Evolutionary conservation across 768 basidiomycete genomes (phyloP).

Genomic region (Auricularia auricula-judae): DNA sequence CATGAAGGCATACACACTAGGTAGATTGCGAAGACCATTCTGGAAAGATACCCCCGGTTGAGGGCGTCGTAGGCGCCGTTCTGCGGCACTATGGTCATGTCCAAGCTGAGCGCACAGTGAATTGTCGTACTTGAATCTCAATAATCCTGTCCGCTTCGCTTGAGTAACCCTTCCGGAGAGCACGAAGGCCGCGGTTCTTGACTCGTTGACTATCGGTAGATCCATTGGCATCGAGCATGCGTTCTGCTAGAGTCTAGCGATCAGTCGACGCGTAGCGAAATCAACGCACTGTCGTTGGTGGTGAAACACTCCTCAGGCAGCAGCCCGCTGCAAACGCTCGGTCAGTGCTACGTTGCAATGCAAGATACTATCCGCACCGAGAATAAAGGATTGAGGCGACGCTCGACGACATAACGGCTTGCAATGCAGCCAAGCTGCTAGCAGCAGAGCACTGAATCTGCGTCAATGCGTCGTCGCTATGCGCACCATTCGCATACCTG

Average conservation of each 20-base stretch:
- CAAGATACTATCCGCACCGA: not conserved
- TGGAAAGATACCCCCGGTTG: conserved; percentile 72
- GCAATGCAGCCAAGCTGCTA: not conserved
- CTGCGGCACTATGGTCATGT: conserved; percentile 39
- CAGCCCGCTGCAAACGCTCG: conserved; percentile 38
- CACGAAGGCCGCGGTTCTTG: conserved; percentile 55
- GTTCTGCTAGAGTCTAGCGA: too few relatives aligned
- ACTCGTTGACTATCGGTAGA: too few relatives aligned
- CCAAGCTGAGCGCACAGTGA: conserved; percentile 1
- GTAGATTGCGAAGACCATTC: conserved; percentile 79
- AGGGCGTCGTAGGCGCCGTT: conserved; percentile 80
- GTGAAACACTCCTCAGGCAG: conserved; percentile 73
- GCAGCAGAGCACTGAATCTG: not conserved
- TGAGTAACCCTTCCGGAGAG: conserved; percentile 64
- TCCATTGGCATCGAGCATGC: too few relatives aligned
- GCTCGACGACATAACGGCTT: not conserved
- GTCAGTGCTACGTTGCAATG: not conserved
- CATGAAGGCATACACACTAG: conserved; percentile 35
- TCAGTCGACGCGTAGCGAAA: too few relatives aligned
- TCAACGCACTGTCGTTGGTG: conserved; percentile 8
- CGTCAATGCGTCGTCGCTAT: not conserved
- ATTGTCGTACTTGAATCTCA: conserved; percentile 56
- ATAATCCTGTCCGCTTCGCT: conserved; percentile 75
- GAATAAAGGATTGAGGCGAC: not conserved
- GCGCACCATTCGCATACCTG: too few relatives aligned